These are phyloP conservation scores for Trichophyton schoenleinii DNA, from an alignment of 2,329 filamentous ascomycete genomes.

Conservation along the genomic window DNA sequence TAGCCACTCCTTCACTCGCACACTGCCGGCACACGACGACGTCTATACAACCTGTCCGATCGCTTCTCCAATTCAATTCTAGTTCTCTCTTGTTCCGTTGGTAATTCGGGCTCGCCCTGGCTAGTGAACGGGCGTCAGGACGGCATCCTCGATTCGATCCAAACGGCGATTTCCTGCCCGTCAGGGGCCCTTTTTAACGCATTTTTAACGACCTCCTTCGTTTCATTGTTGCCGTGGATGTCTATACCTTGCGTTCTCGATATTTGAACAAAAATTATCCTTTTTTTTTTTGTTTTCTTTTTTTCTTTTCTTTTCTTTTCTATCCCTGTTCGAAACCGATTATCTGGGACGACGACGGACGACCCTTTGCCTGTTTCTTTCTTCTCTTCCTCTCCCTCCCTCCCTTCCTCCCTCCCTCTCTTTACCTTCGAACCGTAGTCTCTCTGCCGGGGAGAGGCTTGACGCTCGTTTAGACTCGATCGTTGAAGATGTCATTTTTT, in stretches of 20 bases:
- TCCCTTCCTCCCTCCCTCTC: background rate
- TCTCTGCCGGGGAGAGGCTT: background rate
- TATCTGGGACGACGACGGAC: background rate
- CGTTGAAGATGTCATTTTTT: slow-evolving; percentile 57
- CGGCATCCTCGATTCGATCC: background rate
- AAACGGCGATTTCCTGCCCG: background rate
- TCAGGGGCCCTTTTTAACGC: background rate
- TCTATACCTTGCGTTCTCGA: background rate
- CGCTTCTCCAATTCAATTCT: background rate
- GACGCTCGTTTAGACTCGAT: background rate
- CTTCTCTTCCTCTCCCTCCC: background rate
- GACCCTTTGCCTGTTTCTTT: background rate
- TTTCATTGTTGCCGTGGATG: slow-evolving; percentile 1
- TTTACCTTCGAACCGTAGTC: background rate
- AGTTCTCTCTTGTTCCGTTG: background rate
- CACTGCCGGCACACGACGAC: background rate
- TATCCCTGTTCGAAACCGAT: background rate
- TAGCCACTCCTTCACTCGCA: background rate
- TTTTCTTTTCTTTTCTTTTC: too few relatives aligned
- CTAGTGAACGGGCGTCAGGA: background rate
- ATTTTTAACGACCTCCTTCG: background rate
- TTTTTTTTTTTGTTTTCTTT: background rate
- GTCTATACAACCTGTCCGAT: background rate
- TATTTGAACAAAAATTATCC: background rate
- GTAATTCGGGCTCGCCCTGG: background rate